Evolutionary conservation across 495 filamentous ascomycete species (phyloP), one percentile per base, ranked within the genome.

Genomic region (Physcia stellaris): DNA sequence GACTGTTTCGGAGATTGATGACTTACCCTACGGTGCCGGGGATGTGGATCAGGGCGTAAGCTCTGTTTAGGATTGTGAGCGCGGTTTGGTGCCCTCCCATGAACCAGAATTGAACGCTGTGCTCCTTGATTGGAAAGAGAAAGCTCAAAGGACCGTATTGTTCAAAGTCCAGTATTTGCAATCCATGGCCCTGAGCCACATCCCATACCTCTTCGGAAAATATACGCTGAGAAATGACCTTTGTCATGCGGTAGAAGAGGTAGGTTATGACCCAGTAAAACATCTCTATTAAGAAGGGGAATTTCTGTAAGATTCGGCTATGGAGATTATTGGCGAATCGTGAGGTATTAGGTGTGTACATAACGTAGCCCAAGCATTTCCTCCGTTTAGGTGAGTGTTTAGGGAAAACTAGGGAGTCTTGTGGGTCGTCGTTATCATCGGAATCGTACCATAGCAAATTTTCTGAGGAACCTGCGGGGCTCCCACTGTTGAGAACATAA

Each of bases 181-280:
- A 57, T 17, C 67, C 77, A 47, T 84, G 78, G 18, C 60, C 57
- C 52, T 81, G 67, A 4, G 80, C 80, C 12, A 76, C 63, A 45
- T 78, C 69, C 56, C 80, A 80, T 19, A 84, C 77, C n/a, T 49
- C 50, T 32, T 71, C 63, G 31, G 57, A 69, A 58, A 77, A 73
- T 24, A 70, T 62, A 11, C 60, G 53, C 41, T 74, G 64, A 12
- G 77, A 65, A n/a, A 71, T 57, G 34, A 77, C 59, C 37, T 75
- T 73, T 23, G 79, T 75, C 31, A 64, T 48, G 32, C 62, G 61
- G 54, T 80, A 77, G 56, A 82, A 73, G 46, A 68, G 68, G 51
- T 78, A 80, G 33, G 76, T 80, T 62, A 47, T 68, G 55, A 33
- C 78, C 83, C 41, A 94, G 68, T 46, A 94, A 58, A 55, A 80